Conservation (phyloP, 1,284 basidiomycete species). For the Ustilago nuda region DNA sequence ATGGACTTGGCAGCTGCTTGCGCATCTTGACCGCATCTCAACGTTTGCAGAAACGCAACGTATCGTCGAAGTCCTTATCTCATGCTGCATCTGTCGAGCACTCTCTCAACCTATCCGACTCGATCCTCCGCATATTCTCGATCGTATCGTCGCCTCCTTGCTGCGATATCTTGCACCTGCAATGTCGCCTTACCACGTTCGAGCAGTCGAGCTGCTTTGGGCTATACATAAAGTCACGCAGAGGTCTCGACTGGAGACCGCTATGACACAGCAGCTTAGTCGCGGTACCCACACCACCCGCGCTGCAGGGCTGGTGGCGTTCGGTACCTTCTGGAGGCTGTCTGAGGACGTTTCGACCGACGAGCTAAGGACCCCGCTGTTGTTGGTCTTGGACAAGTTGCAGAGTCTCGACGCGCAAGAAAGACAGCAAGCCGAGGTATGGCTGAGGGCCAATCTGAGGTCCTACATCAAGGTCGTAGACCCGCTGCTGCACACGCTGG, state of each 20-base stretch:
- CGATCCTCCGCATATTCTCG: slow-evolving; percentile 26
- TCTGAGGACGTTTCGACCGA: slow-evolving; percentile 74
- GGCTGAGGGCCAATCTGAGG: slow-evolving; percentile 58
- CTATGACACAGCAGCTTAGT: slow-evolving; percentile 41
- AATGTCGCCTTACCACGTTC: slow-evolving; percentile 80
- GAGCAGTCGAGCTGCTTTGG: slow-evolving; percentile 89
- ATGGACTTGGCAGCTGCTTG: slow-evolving; percentile 32
- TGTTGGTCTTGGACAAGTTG: slow-evolving; percentile 85
- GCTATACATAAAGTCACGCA: slow-evolving; percentile 55
- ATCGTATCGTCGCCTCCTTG: slow-evolving; percentile 72
- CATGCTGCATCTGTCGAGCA: slow-evolving; percentile 50
- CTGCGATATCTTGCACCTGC: slow-evolving; percentile 80
- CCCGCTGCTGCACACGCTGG: slow-evolving; percentile 51
- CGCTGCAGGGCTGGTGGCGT: slow-evolving; percentile 80
- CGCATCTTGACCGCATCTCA: slow-evolving; percentile 25
- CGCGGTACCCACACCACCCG: slow-evolving; percentile 10
- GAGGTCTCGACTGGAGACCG: slow-evolving; percentile 38
- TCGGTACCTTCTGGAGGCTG: slow-evolving; percentile 91
- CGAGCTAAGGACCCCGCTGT: slow-evolving; percentile 76
- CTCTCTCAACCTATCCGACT: slow-evolving; percentile 32
- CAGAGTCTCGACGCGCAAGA: slow-evolving; percentile 42
- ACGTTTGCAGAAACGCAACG: slow-evolving; percentile 52
- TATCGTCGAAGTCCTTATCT: slow-evolving; percentile 51
- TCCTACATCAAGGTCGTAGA: slow-evolving; percentile 57
- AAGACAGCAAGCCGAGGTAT: slow-evolving; percentile 50